A percentile compares a stretch with the other conserved stretches of the same genome.
Conservation (phyloP, 306 rosid species). For the Prunus mira region DNA sequence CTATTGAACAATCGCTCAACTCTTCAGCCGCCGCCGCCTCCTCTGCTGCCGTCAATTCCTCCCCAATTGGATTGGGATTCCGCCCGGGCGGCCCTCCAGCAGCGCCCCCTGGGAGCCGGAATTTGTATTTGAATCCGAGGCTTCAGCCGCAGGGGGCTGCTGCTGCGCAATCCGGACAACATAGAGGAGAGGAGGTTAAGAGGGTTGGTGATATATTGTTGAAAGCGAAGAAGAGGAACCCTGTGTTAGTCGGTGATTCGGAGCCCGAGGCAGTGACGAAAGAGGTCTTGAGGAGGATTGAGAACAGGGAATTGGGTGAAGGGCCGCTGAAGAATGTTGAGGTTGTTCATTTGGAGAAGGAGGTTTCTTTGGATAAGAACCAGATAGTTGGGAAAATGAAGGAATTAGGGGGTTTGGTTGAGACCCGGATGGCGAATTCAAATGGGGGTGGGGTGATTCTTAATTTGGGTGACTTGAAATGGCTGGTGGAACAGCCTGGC, state of each 20-base stretch:
- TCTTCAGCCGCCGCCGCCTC: conserved; percentile 31
- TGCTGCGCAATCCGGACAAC: conserved; percentile 39
- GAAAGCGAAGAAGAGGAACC: conserved; percentile 70
- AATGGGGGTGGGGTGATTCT: conserved; percentile 52
- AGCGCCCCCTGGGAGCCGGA: conserved; percentile 31
- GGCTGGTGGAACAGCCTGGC: conserved; percentile 83
- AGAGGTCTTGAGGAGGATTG: conserved; percentile 70
- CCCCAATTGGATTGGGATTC: conserved; percentile 62
- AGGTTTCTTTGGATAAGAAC: conserved; percentile 52
- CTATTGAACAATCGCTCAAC: conserved; percentile 78
- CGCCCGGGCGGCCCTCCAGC: conserved; percentile 36
- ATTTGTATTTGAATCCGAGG: conserved; percentile 75
- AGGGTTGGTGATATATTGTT: conserved; percentile 59
- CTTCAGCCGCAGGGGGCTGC: conserved; percentile 64
- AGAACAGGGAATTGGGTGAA: conserved; percentile 59
- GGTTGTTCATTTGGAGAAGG: conserved; percentile 73
- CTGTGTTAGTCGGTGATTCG: conserved; percentile 85
- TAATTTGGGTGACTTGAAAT: conserved; percentile 88
- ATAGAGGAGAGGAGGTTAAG: conserved; percentile 68
- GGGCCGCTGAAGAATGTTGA: conserved; percentile 45
- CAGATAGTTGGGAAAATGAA: conserved; percentile 48
- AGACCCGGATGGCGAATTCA: conserved; percentile 41
- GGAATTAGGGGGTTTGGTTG: conserved; percentile 66
- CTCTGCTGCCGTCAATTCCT: conserved; percentile 34
- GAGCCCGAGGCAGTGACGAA: conserved; percentile 77